phyloP scores from a whole-genome alignment of 1,284 basidiomycete genomes.

The Tremellales sp. region DNA sequence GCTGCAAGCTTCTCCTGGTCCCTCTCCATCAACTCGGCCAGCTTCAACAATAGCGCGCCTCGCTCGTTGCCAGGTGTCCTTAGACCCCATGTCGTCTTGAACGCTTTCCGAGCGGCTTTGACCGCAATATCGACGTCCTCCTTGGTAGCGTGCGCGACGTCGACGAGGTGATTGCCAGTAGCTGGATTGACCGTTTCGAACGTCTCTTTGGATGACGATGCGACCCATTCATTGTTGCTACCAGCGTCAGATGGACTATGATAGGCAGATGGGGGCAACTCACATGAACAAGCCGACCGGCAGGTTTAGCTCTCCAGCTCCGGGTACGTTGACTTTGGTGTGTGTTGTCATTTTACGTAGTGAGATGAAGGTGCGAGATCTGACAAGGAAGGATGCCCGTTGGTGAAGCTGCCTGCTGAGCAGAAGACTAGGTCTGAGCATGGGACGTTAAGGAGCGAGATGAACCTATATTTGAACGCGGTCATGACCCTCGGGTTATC shows the following conservation, averaged over 20 bases:
- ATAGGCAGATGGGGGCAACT: not conserved
- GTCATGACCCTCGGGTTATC: too few relatives aligned
- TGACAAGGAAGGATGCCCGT: too few relatives aligned
- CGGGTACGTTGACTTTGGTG: not conserved
- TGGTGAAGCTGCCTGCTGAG: too few relatives aligned
- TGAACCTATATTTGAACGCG: too few relatives aligned
- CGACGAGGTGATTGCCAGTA: conserved; percentile 52
- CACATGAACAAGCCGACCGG: conserved; percentile 2
- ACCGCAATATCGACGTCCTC: conserved; percentile 79
- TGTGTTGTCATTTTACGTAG: not conserved
- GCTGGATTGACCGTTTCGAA: conserved; percentile 50
- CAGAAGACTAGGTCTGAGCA: too few relatives aligned
- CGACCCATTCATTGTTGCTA: conserved; percentile 35
- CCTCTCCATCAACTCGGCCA: conserved; percentile 88
- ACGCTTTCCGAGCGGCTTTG: conserved; percentile 71
- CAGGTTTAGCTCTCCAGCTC: not conserved
- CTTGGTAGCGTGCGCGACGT: conserved; percentile 31
- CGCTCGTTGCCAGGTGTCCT: conserved; percentile 78
- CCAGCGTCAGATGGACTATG: not conserved
- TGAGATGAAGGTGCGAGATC: too few relatives aligned
- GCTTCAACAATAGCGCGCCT: conserved; percentile 69
- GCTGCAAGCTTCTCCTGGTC: conserved; percentile 68
- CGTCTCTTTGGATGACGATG: conserved; percentile 23
- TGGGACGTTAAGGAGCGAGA: too few relatives aligned
- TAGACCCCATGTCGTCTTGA: conserved; percentile 84